Conservation (phyloP, 2,329 filamentous ascomycete genomes). For the Chaetomium globosum region DNA sequence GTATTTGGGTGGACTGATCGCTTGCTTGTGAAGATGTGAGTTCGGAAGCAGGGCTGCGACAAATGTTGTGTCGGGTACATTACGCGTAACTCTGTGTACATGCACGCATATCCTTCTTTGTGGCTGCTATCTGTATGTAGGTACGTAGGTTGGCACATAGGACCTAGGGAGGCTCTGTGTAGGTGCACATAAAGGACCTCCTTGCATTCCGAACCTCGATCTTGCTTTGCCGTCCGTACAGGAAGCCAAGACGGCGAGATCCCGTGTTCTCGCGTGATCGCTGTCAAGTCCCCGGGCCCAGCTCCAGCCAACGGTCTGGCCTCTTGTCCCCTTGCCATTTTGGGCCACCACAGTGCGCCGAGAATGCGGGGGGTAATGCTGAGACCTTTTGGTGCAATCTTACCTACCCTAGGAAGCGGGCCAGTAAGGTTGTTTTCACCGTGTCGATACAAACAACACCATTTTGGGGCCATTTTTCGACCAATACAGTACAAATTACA, state of each 20-base stretch:
- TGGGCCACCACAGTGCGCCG: constrained; percentile 25
- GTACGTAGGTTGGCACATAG: neutral
- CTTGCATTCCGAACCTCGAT: neutral
- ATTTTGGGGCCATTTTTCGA: neutral
- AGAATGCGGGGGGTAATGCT: constrained; percentile 12
- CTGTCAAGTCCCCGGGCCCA: neutral
- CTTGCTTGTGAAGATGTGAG: neutral
- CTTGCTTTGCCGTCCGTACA: neutral
- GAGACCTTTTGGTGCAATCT: constrained; percentile 16
- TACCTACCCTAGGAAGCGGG: neutral
- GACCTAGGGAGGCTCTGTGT: neutral
- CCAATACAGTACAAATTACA: too few species aligned
- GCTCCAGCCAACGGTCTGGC: constrained; percentile 7
- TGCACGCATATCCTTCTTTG: neutral
- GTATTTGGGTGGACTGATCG: neutral
- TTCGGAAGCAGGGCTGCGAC: neutral
- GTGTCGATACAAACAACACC: constrained; percentile 19
- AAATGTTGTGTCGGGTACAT: neutral
- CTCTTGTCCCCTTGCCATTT: neutral
- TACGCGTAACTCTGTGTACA: neutral
- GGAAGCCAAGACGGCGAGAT: neutral
- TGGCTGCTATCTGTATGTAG: neutral
- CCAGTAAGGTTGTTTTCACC: constrained; percentile 12
- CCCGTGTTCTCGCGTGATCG: constrained; percentile 11
- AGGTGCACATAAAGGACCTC: neutral